Evolutionary conservation across 495 filamentous ascomycete genomes (phyloP), one percentile per base, ranked within the genome.

Genomic region (Letharia columbiana): DNA sequence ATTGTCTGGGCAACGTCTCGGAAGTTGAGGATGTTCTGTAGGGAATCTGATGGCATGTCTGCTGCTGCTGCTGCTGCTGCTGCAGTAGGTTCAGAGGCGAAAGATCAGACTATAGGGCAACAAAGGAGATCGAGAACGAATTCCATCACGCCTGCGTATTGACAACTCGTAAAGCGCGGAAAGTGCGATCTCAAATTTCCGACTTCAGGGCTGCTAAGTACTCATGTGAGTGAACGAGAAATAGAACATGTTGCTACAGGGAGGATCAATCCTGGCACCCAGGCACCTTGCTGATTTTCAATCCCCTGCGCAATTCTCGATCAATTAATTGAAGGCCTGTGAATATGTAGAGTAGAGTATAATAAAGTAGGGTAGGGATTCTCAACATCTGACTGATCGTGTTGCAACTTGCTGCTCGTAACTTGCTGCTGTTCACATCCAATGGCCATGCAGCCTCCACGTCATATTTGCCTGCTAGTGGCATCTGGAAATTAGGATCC

Each of bases 1-100:
- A 92, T 78, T 17, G 85, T 86, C 63, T 80, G 77, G n/a, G 87
- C 91, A 64, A 94, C 87, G 81, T 95, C 91, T 45, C 91, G 86
- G 75, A 95, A 92, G 73, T 95, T 94, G 73, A 89, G 78, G 67
- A 93, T 84, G 50, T 80, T 85, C 61, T 88, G 80, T 67, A 92
- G 86, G 1, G 79, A 77, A 20, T 39, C 41, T 31, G 64, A 54
- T 44, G 57, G 44, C 42, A 61, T 45, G 33, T 28, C 35, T 17
- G 52, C 23, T 28, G 23, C 23, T 28, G 23, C 23, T 28, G 23
- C 23, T 28, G 23, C 23, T 28, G 23, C 23, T 28, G 23, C 23
- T 28, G 23, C 23, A 28, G 20, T 7, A 5, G 18, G 1, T 47
- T 47, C 20, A 20, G 18, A 20, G 18, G 18, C 44, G 18, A 47